Evolutionary conservation across 495 filamentous ascomycete genomes (phyloP), one percentile per base, ranked within the genome.

Genomic region (Lineolata rhizophorae): DNA sequence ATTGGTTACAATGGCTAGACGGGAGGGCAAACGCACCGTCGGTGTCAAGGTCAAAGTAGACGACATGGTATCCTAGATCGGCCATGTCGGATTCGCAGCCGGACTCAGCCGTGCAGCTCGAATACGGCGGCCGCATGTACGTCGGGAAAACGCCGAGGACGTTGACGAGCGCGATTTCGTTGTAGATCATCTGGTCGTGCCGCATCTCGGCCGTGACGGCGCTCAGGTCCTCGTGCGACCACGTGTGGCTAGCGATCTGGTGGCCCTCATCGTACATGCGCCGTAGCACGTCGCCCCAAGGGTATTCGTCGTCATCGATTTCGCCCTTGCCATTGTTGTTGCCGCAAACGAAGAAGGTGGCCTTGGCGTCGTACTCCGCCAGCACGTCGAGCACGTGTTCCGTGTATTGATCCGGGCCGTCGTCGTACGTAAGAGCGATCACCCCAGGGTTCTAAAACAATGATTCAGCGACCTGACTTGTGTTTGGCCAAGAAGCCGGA

Each of bases 91-190:
- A 52, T 32, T 67, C 53, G 44, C 79, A 84, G 10, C 53, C 54
- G 2, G 57, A 56, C 15, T 57, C 58, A 2, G 50, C 45, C 18
- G 57, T 59, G 46, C 78, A 85, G 44, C 67, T 73, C 16, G 73
- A 77, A 52, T 73, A 90, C 4, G 79, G 79, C 2, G 79, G 79
- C 29, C 74, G 63, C 76, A 90, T 83, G 47, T 90, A 91, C 2
- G 76, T 75, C 2, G 81, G 81, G 49, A 83, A 74, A 39, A 68
- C 68, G 9, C 81, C 81, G 4, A 85, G 56, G 35, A 90, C 72
- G 31, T 78, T 78, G 27, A 72, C 70, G 13, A 87, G 41, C 0
- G 79, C 81, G 35, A 74, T 77, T 50, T 87, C 81, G 36, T 78
- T 76, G 60, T 72, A 79, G 30, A 65, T 45, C 48, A 91, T 72